A percentile compares a stretch with the other conserved stretches of the same genome.
These are phyloP conservation scores for Saccharomycopsis oosterbeekiorum DNA, from an alignment of 805 yeast species.

Conservation along the genomic window DNA sequence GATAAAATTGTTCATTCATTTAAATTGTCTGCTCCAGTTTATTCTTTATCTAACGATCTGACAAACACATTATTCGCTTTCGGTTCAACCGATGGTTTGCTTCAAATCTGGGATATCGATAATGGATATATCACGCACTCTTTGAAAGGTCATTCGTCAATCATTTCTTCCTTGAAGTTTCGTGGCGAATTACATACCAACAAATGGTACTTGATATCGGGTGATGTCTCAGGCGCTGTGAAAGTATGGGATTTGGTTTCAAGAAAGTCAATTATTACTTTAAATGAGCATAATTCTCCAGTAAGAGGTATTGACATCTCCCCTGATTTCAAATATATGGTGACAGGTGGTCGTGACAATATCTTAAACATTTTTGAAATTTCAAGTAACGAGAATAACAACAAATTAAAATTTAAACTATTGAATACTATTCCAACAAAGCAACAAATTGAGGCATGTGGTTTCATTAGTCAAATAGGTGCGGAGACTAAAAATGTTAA, in stretches of 20 bases:
- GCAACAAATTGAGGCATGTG: conserved; percentile 65
- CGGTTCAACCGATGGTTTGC: conserved; percentile 92
- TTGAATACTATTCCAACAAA: conserved; percentile 59
- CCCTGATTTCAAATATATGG: conserved; percentile 40
- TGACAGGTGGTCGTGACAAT: conserved; percentile 88
- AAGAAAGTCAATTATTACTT: conserved; percentile 54
- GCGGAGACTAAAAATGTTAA: not conserved
- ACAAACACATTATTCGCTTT: conserved; percentile 83
- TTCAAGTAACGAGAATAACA: conserved; percentile 27
- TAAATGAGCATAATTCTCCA: conserved; percentile 71
- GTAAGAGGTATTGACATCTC: conserved; percentile 75
- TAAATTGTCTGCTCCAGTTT: conserved; percentile 71
- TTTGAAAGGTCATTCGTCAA: conserved; percentile 76
- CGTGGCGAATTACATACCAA: conserved; percentile 58
- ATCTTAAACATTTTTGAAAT: conserved; percentile 52
- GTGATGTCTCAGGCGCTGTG: conserved; percentile 49
- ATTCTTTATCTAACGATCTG: conserved; percentile 63
- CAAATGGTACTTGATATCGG: conserved; percentile 71
- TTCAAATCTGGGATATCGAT: conserved; percentile 85
- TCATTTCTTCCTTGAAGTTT: conserved; percentile 29
- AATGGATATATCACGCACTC: conserved; percentile 85
- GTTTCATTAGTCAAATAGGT: conserved; percentile 35
- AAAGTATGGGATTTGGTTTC: conserved; percentile 58
- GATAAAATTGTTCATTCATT: conserved; percentile 37
- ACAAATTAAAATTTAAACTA: conserved; percentile 32